Evolutionary conservation across 768 basidiomycete species (phyloP).

Genomic region (Psilocybe subaeruginosa): DNA sequence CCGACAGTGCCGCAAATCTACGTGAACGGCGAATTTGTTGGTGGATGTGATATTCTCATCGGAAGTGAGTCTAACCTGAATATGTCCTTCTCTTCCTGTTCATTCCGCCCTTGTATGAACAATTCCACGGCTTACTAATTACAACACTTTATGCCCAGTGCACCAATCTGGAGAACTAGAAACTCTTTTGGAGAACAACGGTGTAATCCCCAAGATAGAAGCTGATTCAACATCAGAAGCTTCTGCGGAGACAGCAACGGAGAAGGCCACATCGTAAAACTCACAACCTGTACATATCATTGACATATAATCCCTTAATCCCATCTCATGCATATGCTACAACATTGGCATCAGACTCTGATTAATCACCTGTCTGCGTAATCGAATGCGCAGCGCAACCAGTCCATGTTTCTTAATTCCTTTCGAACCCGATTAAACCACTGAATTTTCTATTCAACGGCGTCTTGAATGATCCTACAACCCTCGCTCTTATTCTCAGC

Average conservation of each 20-base stretch:
- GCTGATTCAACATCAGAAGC: not conserved
- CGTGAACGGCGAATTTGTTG: slow-evolving; percentile 93
- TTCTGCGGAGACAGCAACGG: not conserved
- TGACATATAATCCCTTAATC: not conserved
- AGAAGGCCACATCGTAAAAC: slow-evolving; percentile 11
- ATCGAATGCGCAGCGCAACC: not conserved
- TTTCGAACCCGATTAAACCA: too few species aligned
- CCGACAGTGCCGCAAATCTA: slow-evolving; percentile 97
- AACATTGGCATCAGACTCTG: too few species aligned
- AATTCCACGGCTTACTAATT: not conserved
- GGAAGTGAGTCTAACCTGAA: slow-evolving; percentile 63
- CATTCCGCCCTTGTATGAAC: not conserved
- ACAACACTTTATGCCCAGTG: slow-evolving; percentile 55
- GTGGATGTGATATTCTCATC: slow-evolving; percentile 94
- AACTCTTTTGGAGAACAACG: slow-evolving; percentile 70
- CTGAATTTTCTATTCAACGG: too few species aligned
- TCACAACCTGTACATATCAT: not conserved
- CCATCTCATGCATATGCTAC: not conserved
- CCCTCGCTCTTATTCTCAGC: too few species aligned
- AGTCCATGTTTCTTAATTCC: not conserved
- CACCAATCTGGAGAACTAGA: slow-evolving; percentile 96
- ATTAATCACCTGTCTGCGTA: not conserved
- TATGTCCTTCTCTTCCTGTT: slow-evolving; percentile 8
- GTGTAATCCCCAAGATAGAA: slow-evolving; percentile 60
- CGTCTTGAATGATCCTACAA: too few species aligned